Evolutionary conservation across 352 stramenopile species (phyloP), one percentile per base, ranked within the genome.

Genomic region (Phytophthora europaea): DNA sequence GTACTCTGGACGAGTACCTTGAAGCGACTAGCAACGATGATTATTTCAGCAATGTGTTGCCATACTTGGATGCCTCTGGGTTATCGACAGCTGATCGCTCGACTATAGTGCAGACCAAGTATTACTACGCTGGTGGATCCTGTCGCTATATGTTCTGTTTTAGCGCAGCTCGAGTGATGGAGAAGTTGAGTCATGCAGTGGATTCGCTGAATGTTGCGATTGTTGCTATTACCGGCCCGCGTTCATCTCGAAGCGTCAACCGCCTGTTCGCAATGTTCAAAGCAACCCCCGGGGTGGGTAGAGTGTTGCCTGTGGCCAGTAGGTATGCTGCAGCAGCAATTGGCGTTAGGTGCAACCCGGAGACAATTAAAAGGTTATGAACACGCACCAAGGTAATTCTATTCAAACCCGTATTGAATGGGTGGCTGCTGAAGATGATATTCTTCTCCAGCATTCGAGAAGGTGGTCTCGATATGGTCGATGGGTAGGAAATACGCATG

Each of bases 361-460:
- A 75, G 10, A 47, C 33, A 28, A 62, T 67, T 34, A 69, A 68
- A 38, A 68, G 59, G 48, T 67, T 73, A 70, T 70, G 61, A 43
- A 38, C n/a, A 62, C 36, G 45, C 31, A 65, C 52, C 52, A 43
- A 55, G 36, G 61, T 52, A 65, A 2, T 7, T n/a, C n/a, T n/a
- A n/a, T n/a, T 33, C 67, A 62, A 61, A 70, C 26, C 67, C 61
- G 59, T 54, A 23, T 59, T 75, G 47, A 54, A 73, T 65, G 65
- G 57, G 33, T 67, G 65, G 50, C 61, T 67, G 57, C 22, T 72
- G 36, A 57, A 76, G 50, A 67, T 76, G 53, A 33, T 72, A 10
- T 76, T 70, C 48, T 76, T 72, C 43, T 48, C 52, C 61, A 70
- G 36, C 55, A 53, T 75, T 69, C 60, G 61, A 65, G 28, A 61